These are phyloP conservation scores for Lentinula detonsa DNA, from an alignment of 768 basidiomycete species.

Conservation along the genomic window DNA sequence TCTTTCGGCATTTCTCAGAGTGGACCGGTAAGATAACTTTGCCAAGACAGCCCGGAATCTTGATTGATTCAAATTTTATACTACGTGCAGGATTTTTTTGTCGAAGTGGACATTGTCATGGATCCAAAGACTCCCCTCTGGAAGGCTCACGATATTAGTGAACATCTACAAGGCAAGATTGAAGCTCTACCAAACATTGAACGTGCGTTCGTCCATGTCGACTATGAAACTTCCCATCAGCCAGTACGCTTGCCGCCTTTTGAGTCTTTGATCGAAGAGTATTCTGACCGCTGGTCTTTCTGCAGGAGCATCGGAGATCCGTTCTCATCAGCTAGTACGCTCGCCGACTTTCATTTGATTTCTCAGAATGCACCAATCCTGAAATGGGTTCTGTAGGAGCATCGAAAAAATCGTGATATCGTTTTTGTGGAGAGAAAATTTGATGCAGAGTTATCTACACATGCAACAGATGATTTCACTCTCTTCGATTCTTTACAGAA, in stretches of 20 bases:
- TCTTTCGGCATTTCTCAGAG: neutral
- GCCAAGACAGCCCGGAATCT: neutral
- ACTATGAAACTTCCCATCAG: conserved; percentile 61
- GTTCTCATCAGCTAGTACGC: neutral
- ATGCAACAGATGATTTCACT: neutral
- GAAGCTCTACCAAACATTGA: conserved; percentile 87
- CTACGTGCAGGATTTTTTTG: conserved; percentile 68
- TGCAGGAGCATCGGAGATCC: neutral
- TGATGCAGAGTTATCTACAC: neutral
- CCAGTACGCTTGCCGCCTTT: neutral
- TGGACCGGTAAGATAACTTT: conserved; percentile 3
- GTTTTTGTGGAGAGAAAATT: neutral
- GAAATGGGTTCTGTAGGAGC: neutral
- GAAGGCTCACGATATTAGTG: conserved; percentile 83
- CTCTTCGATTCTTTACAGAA: neutral
- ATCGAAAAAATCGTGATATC: neutral
- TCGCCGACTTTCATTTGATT: neutral
- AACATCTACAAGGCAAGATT: conserved; percentile 82
- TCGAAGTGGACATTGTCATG: conserved; percentile 96
- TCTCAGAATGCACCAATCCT: neutral
- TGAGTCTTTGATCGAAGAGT: neutral
- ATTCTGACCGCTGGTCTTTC: neutral
- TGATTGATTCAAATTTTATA: conserved; percentile 1
- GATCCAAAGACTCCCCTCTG: conserved; percentile 81
- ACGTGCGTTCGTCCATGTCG: conserved; percentile 91